These are phyloP conservation scores for Aspergillus sp. DNA, from an alignment of 2,329 filamentous ascomycete genomes.

Conservation along the genomic window DNA sequence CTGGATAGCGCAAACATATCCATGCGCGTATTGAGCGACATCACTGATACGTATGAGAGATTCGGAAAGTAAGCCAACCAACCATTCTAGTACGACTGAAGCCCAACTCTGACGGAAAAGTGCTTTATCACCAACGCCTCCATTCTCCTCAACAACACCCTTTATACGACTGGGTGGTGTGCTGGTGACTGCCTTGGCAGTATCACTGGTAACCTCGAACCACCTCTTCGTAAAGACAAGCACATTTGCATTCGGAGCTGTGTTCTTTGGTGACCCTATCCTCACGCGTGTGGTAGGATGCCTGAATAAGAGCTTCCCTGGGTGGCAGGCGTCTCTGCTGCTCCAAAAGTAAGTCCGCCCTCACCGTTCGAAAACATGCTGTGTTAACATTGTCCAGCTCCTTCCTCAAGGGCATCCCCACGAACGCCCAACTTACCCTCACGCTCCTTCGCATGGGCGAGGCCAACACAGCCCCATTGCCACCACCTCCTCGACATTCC, in stretches of 20 bases:
- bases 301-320: slow-evolving; percentile 53
- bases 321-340: slow-evolving; percentile 75
- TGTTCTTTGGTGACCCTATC: slow-evolving; percentile 77
- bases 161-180: slow-evolving; percentile 56
- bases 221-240: slow-evolving; percentile 65
- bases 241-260: slow-evolving; percentile 67
- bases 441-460: slow-evolving; percentile 81
- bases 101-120: slow-evolving; percentile 26
- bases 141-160: slow-evolving; percentile 57
- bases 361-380: neutral
- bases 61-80: slow-evolving; percentile 54
- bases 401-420: slow-evolving; percentile 76
- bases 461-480: slow-evolving; percentile 75
- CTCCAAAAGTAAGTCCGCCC: slow-evolving; percentile 55
- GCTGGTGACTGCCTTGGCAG: slow-evolving; percentile 52
- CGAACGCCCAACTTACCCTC: slow-evolving; percentile 81
- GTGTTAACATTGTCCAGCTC: slow-evolving; percentile 45
- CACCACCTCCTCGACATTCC: slow-evolving; percentile 51
- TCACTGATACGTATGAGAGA: slow-evolving; percentile 63
- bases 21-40: slow-evolving; percentile 66
- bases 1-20: slow-evolving; percentile 72
- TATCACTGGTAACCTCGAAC: slow-evolving; percentile 55
- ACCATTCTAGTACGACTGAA: neutral
- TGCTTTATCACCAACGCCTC: slow-evolving; percentile 61
- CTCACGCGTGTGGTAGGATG: slow-evolving; percentile 59